Evolutionary conservation across 1,284 basidiomycete species (phyloP).

Genomic region (Fomitiporia mediterranea): DNA sequence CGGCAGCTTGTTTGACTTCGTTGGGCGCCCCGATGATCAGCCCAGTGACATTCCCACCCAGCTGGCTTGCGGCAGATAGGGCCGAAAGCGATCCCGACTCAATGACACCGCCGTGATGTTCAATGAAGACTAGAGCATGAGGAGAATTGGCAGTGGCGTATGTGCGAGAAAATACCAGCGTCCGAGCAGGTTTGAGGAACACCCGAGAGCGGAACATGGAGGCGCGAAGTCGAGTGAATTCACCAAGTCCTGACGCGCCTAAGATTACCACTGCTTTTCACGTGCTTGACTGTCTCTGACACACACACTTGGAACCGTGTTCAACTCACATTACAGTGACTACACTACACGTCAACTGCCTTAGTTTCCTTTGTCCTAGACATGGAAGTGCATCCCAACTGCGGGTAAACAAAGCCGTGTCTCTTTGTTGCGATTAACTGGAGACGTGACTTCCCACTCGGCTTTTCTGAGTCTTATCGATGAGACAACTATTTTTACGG

Average conservation of each 20-base stretch:
- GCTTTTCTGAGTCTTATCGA: too few species aligned
- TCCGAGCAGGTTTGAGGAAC: conserved; percentile 6
- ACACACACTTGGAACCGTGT: too few species aligned
- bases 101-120: conserved; percentile 80
- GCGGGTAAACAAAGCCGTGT: too few species aligned
- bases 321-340: too few species aligned
- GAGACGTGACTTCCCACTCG: too few species aligned
- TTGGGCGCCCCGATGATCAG: conserved; percentile 76
- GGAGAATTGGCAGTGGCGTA: conserved; percentile 56
- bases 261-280: background rate
- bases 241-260: background rate
- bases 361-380: too few species aligned
- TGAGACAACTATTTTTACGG: too few species aligned
- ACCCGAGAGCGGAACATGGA: conserved; percentile 14
- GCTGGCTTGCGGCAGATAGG: conserved; percentile 79
- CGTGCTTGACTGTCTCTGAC: background rate
- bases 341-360: too few species aligned
- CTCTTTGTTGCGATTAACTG: too few species aligned
- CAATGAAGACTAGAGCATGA: conserved; percentile 81
- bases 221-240: background rate
- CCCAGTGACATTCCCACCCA: conserved; percentile 87
- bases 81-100: conserved; percentile 87
- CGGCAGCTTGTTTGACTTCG: conserved; percentile 65
- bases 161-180: conserved; percentile 31
- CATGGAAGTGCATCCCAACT: too few species aligned